Evolutionary conservation across 176 grass and related monocot genomes (phyloP), one percentile per base, ranked within the genome.

Genomic region (Rhipidocladum racemiflorum): DNA sequence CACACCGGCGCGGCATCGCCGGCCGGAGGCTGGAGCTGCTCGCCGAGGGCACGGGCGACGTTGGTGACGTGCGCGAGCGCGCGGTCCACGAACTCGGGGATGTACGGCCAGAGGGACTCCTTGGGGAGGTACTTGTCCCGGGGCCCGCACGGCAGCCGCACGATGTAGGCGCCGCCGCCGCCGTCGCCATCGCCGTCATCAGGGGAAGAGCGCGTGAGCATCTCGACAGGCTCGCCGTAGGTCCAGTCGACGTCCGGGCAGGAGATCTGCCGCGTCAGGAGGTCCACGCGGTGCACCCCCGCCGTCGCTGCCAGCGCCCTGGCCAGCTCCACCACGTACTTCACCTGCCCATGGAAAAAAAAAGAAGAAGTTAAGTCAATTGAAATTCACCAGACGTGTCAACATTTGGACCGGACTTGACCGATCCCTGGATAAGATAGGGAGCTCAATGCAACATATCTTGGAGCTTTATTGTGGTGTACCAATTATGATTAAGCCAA

Each of bases 11-110:
- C 23, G 0, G 70, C 50, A 10, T 53, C 18, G 46, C 6, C 56
- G 61, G 25, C 53, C 76, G 43, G 20, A 0, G 30, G 12, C 39
- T 43, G 20, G 13, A 90, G 56, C 72, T 92, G 85, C 27, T 94
- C 95, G 5, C 81, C 79, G 8, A 98, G 86, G 15, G 92, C 87
- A 62, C 91, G 92, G 2, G 92, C 92, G 14, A 98, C 92, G 71
- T 98, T 72, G 27, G 86, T 87, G 84, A 98, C 70, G 90, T 98
- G 95, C 14, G 75, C 83, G 46, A 98, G 77, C n/a, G 95, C 95
- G 59, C 95, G 92, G 66, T 98, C 95, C 60, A 98, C 92, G 85
- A 98, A 98, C 79, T 98, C 95, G 0, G 95, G 95, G 48, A 95
- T 85, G 87, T 98, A 84, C 10, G 95, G 95, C 95, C 95, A 98